Percentiles rank a stretch among this genome's conserved stretches.
phyloP scores from a whole-genome alignment of 345 rosid species.

The Luvunga scandens region DNA sequence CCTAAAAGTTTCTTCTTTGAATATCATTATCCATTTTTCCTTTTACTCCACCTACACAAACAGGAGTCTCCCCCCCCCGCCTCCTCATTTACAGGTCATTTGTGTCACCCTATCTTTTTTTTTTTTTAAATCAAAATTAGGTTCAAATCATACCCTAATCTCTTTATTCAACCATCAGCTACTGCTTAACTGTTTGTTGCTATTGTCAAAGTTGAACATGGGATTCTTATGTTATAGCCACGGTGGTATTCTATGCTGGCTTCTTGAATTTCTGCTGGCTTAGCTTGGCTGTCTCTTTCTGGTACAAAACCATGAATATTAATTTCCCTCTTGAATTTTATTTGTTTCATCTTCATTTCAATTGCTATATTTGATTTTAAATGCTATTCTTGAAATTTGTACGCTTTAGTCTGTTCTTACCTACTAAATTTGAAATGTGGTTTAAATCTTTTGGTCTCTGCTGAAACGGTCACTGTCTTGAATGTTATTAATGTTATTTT shows the following conservation, averaged over 20 bases:
- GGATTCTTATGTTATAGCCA: slow-evolving; percentile 10
- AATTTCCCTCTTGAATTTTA: slow-evolving; percentile 10
- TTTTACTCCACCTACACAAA: neutral
- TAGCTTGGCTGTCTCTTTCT: slow-evolving; percentile 23
- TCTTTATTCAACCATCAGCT: slow-evolving; percentile 4
- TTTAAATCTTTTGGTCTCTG: slow-evolving; percentile 7
- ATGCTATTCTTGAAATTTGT: slow-evolving; percentile 16
- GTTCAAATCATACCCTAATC: neutral
- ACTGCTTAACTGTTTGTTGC: slow-evolving; percentile 23
- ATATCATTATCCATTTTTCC: slow-evolving; percentile 9
- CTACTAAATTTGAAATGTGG: slow-evolving; percentile 32
- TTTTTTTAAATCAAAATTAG: slow-evolving; percentile 6
- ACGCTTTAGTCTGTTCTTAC: slow-evolving; percentile 14
- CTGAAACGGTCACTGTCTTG: slow-evolving; percentile 9
- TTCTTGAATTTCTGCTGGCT: slow-evolving; percentile 18
- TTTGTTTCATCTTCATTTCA: slow-evolving; percentile 8
- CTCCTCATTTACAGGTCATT: slow-evolving; percentile 14
- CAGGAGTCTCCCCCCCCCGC: neutral
- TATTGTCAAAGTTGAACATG: slow-evolving; percentile 27
- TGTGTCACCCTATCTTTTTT: slow-evolving; percentile 8
- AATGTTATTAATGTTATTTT: slow-evolving; percentile 2
- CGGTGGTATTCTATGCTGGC: slow-evolving; percentile 18
- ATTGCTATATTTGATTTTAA: slow-evolving; percentile 16
- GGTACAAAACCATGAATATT: slow-evolving; percentile 36
- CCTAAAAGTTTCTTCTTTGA: slow-evolving; percentile 21